phyloP scores from a whole-genome alignment of 257 asterid genomes.

The Solanum appendiculatum region DNA sequence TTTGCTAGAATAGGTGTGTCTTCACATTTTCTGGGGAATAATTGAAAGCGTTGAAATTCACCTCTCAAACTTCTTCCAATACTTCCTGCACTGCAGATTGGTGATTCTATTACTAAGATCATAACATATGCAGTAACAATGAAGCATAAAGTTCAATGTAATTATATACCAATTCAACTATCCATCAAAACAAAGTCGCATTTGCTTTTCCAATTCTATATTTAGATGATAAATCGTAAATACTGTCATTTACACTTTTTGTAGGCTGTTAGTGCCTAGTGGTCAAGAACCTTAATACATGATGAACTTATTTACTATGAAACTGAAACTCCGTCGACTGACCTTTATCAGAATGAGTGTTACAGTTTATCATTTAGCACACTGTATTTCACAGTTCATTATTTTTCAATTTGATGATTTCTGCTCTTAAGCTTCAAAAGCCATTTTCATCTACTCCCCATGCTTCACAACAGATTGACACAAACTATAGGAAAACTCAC shows the following conservation, averaged over 20 bases:
- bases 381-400: neutral
- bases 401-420: neutral
- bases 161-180: neutral
- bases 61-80: conserved; percentile 93
- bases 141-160: neutral
- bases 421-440: neutral
- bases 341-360: neutral
- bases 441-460: neutral
- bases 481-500: conserved; percentile 25
- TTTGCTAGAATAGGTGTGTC: conserved; percentile 73
- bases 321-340: neutral
- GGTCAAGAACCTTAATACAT: neutral
- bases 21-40: conserved; percentile 86
- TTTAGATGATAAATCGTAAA: neutral
- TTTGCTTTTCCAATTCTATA: neutral
- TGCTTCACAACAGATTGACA: neutral
- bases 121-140: neutral
- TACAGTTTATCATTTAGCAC: neutral
- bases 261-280: neutral
- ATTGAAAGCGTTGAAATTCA: conserved; percentile 79
- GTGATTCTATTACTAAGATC: neutral
- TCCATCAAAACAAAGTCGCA: neutral
- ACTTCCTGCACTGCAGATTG: conserved; percentile 82
- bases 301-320: neutral
- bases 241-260: neutral